These are phyloP conservation scores for Cornus suecica DNA, from an alignment of 148 eudicot genomes.

Conservation along the genomic window DNA sequence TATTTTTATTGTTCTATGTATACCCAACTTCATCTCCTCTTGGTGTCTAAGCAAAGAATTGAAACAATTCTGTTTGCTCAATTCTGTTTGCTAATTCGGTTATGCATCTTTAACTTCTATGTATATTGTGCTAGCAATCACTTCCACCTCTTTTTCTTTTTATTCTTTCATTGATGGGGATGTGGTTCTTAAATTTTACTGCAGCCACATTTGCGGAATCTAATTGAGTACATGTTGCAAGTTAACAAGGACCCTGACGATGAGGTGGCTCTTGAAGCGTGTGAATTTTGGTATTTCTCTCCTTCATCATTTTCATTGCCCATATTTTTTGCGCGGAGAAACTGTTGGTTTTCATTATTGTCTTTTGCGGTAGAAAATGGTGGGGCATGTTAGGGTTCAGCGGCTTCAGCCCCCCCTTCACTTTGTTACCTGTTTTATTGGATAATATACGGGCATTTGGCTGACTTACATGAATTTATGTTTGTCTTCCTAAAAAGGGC, in stretches of 20 bases:
- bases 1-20: background rate
- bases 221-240: constrained; percentile 84
- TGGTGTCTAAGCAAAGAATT: background rate
- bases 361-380: background rate
- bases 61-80: background rate
- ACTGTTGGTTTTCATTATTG: background rate
- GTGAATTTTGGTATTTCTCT: constrained; percentile 85
- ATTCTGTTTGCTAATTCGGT: background rate
- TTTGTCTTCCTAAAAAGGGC: background rate
- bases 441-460: background rate
- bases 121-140: too few relatives aligned
- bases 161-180: constrained; percentile 1
- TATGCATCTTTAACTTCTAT: too few relatives aligned
- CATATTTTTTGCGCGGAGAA: background rate
- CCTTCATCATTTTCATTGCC: background rate
- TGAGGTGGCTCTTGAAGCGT: constrained; percentile 98
- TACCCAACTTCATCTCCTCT: background rate
- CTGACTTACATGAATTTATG: background rate
- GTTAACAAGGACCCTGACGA: constrained; percentile 91
- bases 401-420: background rate
- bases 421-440: background rate
- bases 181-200: background rate
- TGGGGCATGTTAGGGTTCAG: background rate
- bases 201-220: constrained; percentile 89
- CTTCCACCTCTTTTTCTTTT: background rate